A percentile compares a stretch with the other conserved stretches of the same genome.
These are phyloP conservation scores for Coemansia sp. DNA, from an alignment of 192 early-diverging fungal species.

Conservation along the genomic window DNA sequence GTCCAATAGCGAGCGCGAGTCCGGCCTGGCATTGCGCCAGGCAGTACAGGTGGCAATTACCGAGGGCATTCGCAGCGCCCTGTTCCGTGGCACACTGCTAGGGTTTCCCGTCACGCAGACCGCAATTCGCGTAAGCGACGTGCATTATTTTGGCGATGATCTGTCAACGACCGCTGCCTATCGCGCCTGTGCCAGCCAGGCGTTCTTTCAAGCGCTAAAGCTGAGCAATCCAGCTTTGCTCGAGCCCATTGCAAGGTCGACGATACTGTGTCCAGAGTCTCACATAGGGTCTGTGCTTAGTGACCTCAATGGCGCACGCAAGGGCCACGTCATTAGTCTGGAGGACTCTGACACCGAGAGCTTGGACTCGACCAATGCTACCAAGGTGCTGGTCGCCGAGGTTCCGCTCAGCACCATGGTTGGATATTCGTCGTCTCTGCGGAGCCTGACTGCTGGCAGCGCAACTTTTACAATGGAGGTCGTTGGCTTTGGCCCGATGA, in stretches of 20 bases:
- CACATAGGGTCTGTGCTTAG: constrained; percentile 75
- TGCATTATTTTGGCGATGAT: constrained; percentile 56
- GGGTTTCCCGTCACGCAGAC: constrained; percentile 73
- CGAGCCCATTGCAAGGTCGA: constrained; percentile 82
- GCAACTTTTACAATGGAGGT: constrained; percentile 84
- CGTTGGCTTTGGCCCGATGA: constrained; percentile 76
- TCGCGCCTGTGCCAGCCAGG: constrained; percentile 62
- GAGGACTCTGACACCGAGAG: constrained; percentile 26
- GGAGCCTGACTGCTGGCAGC: constrained; percentile 84
- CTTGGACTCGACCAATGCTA: constrained; percentile 6
- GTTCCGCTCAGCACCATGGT: constrained; percentile 79
- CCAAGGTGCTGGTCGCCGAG: constrained; percentile 46
- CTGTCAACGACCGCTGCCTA: constrained; percentile 61
- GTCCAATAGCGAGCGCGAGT: neutral
- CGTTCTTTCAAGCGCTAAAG: constrained; percentile 57
- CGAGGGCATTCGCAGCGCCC: constrained; percentile 64
- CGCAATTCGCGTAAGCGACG: constrained; percentile 50
- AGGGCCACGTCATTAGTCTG: constrained; percentile 68
- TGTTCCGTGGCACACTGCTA: constrained; percentile 73
- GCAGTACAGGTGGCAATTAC: constrained; percentile 54
- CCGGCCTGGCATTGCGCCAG: constrained; percentile 3
- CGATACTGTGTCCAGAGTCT: constrained; percentile 64
- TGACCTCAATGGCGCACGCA: constrained; percentile 74
- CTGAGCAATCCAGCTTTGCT: constrained; percentile 51
- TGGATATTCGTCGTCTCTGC: constrained; percentile 76